These are phyloP conservation scores for Ascochyta fabae DNA, from an alignment of 2,329 filamentous ascomycete species.

Conservation along the genomic window DNA sequence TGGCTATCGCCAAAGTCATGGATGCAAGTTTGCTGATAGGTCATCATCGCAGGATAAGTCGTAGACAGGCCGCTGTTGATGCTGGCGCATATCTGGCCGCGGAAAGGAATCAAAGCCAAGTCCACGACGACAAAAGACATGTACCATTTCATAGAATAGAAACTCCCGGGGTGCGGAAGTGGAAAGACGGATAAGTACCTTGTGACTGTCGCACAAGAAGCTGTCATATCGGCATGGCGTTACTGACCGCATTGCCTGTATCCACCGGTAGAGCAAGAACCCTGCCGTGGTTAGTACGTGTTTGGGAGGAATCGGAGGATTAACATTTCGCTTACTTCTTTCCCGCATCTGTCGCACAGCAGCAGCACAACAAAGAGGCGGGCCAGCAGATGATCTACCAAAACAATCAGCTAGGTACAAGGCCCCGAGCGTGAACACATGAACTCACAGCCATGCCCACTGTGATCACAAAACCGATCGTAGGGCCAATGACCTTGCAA, in stretches of 20 bases:
- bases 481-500: conserved; percentile 64
- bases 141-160: background rate
- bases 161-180: background rate
- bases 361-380: conserved; percentile 63
- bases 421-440: background rate
- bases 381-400: conserved; percentile 61
- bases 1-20: background rate
- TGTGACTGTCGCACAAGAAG: background rate
- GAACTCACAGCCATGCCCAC: conserved; percentile 58
- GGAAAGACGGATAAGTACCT: background rate
- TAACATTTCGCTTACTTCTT: conserved; percentile 54
- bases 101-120: background rate
- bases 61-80: background rate
- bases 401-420: conserved; percentile 17
- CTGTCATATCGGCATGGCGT: conserved; percentile 55
- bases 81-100: too few relatives aligned
- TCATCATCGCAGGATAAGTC: background rate
- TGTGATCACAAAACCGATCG: conserved; percentile 58
- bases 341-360: conserved; percentile 60
- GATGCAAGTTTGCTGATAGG: background rate
- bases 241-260: conserved; percentile 57
- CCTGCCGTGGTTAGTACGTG: conserved; percentile 44
- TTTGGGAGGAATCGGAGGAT: background rate
- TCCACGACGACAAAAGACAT: background rate
- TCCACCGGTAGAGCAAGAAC: conserved; percentile 61